phyloP scores from a whole-genome alignment of 306 rosid species.

The Sophora flavescens region DNA sequence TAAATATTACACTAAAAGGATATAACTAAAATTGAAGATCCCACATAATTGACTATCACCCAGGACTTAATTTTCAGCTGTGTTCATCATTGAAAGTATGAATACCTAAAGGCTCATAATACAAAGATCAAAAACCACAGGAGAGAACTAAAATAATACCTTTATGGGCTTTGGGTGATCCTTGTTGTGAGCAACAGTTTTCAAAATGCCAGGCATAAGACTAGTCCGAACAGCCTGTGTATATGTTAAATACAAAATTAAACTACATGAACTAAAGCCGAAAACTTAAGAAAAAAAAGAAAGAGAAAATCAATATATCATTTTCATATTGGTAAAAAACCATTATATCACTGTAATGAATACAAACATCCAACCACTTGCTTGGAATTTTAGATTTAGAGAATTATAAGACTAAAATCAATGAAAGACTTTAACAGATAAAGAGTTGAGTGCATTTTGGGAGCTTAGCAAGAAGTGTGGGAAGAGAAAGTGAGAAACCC shows the following conservation, averaged over 20 bases:
- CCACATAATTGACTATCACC: not conserved
- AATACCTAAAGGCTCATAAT: not conserved
- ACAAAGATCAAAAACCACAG: slow-evolving; percentile 2
- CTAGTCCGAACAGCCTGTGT: slow-evolving; percentile 78
- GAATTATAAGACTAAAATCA: not conserved
- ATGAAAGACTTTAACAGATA: not conserved
- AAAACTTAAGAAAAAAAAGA: not conserved
- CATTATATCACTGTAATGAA: slow-evolving; percentile 22
- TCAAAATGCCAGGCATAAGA: slow-evolving; percentile 92
- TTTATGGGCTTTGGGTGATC: slow-evolving; percentile 96
- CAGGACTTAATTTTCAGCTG: slow-evolving; percentile 1
- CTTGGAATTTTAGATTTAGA: not conserved
- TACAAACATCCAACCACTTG: slow-evolving; percentile 11
- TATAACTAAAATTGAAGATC: not conserved
- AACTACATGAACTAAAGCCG: slow-evolving; percentile 19
- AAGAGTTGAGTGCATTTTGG: not conserved
- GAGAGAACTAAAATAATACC: slow-evolving; percentile 54
- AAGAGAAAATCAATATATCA: not conserved
- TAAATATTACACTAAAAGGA: slow-evolving; percentile 7
- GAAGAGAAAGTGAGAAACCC: not conserved
- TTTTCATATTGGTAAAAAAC: slow-evolving; percentile 4
- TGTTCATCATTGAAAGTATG: slow-evolving; percentile 13
- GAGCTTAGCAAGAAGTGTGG: not conserved
- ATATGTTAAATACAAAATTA: slow-evolving; percentile 29
- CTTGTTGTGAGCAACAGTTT: slow-evolving; percentile 87